Percentiles rank a stretch among this genome's conserved stretches.
Conservation (phyloP, 305 asterid species). For the Caryopteris hybrid region DNA sequence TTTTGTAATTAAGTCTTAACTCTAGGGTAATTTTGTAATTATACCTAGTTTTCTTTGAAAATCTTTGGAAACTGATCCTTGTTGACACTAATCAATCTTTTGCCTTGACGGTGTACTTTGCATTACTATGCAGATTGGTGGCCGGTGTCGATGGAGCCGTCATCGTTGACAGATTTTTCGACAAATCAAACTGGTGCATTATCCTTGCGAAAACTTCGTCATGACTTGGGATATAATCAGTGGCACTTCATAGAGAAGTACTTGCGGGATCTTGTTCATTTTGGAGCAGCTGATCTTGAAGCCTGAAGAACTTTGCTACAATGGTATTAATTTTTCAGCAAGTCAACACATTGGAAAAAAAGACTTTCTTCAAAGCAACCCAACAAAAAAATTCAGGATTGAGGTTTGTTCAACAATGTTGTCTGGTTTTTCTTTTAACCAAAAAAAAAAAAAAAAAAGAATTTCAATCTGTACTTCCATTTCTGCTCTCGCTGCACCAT, state of each 20-base stretch:
- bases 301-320: background rate
- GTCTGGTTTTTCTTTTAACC: background rate
- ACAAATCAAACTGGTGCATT: conserved; percentile 94
- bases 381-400: background rate
- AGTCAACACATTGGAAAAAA: background rate
- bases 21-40: background rate
- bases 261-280: background rate
- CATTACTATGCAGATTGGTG: conserved; percentile 52
- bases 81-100: background rate
- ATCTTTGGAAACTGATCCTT: too few species aligned
- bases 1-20: too few species aligned
- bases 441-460: too few species aligned
- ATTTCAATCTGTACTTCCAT: background rate
- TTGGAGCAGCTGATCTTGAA: conserved; percentile 7
- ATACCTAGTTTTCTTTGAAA: too few species aligned
- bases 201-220: conserved; percentile 75
- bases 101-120: conserved; percentile 4
- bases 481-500: background rate
- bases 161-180: conserved; percentile 68
- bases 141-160: conserved; percentile 60
- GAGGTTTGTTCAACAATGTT: conserved; percentile 2
- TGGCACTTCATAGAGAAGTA: background rate
- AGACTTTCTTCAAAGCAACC: background rate
- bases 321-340: background rate
- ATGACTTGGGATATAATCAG: background rate